These are phyloP conservation scores for Colletotrichum gloeosporioides DNA, from an alignment of 2,329 filamentous ascomycete genomes.

Conservation along the genomic window DNA sequence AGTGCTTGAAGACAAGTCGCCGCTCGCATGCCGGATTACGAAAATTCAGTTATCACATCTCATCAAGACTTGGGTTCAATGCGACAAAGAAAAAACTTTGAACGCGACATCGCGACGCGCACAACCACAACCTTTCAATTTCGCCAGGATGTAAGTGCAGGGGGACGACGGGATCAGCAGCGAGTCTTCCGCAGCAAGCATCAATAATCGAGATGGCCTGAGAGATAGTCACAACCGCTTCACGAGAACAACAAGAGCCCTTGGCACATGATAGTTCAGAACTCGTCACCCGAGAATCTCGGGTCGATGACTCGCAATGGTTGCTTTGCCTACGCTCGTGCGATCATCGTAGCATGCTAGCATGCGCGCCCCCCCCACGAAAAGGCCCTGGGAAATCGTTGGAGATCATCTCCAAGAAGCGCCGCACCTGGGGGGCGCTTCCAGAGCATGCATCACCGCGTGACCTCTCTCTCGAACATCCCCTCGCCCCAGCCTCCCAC, in stretches of 20 bases:
- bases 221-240: background rate
- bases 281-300: background rate
- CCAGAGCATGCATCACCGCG: background rate
- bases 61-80: background rate
- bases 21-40: background rate
- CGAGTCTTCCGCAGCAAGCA: background rate
- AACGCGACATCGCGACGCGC: background rate
- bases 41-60: background rate
- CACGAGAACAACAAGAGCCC: background rate
- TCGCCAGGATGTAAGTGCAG: background rate
- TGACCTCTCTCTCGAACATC: background rate
- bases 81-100: background rate
- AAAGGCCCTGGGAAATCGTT: background rate
- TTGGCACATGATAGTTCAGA: background rate
- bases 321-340: background rate
- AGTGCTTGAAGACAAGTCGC: background rate
- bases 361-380: background rate
- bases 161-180: background rate
- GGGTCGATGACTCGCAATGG: background rate
- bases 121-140: background rate
- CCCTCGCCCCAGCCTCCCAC: background rate
- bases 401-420: background rate
- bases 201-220: background rate
- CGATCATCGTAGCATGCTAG: background rate
- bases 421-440: background rate